These are phyloP conservation scores for Parietichytrium sp. DNA, from an alignment of 108 stramenopile genomes.

Conservation along the genomic window DNA sequence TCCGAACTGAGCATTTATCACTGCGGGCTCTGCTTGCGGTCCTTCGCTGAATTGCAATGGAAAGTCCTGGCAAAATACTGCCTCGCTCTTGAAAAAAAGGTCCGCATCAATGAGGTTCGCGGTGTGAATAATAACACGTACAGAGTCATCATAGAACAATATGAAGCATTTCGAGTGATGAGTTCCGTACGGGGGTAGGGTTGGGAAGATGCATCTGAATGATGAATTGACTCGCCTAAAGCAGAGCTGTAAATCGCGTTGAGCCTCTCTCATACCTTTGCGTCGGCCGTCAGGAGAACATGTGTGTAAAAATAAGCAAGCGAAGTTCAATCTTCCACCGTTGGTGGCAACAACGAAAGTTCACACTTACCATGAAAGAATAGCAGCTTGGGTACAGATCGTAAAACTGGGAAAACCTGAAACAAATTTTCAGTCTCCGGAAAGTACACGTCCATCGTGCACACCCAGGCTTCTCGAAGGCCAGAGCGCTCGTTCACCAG, in stretches of 20 bases:
- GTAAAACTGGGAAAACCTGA: conserved; percentile 11
- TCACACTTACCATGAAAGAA: conserved; percentile 30
- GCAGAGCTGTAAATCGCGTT: background rate
- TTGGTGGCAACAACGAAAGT: too few species aligned
- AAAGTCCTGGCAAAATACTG: conserved; percentile 14
- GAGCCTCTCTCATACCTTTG: background rate
- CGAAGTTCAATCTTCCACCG: background rate
- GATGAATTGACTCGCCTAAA: background rate
- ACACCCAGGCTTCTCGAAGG: conserved; percentile 5
- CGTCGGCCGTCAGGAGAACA: too few species aligned
- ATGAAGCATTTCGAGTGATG: conserved; percentile 24
- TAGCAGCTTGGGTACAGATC: background rate
- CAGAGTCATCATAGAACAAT: background rate
- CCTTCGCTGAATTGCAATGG: background rate
- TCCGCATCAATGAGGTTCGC: background rate
- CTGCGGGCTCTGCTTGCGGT: background rate
- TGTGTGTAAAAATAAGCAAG: too few species aligned
- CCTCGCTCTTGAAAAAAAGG: conserved; percentile 15
- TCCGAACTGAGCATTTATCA: background rate
- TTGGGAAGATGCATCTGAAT: background rate
- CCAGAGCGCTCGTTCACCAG: background rate
- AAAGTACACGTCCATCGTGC: conserved; percentile 34
- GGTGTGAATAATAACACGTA: background rate
- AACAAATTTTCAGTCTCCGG: background rate
- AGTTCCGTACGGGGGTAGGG: conserved; percentile 10